phyloP scores from a whole-genome alignment of 2,329 filamentous ascomycete species.

The Ascochyta viciae-villosae region DNA sequence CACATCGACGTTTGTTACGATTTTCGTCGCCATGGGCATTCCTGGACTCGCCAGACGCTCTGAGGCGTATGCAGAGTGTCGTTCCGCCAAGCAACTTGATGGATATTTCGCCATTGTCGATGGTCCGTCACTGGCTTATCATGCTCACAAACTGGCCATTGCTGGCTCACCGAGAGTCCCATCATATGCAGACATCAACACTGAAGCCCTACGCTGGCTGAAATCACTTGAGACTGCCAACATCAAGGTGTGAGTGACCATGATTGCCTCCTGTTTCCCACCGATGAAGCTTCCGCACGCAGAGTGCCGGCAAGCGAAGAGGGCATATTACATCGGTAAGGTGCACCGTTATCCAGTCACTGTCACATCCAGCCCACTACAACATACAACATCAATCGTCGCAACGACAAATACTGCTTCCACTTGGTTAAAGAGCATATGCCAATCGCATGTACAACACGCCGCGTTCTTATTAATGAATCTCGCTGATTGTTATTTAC shows the following conservation, averaged over 20 bases:
- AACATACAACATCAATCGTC: neutral
- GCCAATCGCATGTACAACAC: too few species aligned
- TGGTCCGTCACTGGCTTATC: slow-evolving; percentile 79
- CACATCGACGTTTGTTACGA: slow-evolving; percentile 12
- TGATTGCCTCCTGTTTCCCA: slow-evolving; percentile 18
- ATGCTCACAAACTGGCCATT: slow-evolving; percentile 65
- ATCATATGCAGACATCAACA: slow-evolving; percentile 67
- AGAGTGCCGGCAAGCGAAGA: neutral
- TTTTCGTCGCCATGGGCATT: slow-evolving; percentile 41
- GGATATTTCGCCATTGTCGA: slow-evolving; percentile 64
- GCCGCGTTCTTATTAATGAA: too few species aligned
- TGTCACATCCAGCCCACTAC: slow-evolving; percentile 16
- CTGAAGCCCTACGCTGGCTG: slow-evolving; percentile 64
- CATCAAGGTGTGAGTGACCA: slow-evolving; percentile 66
- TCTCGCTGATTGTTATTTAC: slow-evolving; percentile 1
- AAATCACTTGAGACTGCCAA: slow-evolving; percentile 62
- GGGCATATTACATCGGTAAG: slow-evolving; percentile 15
- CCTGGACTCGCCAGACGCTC: slow-evolving; percentile 41
- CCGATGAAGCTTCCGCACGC: neutral
- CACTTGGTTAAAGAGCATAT: neutral
- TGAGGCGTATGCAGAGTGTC: slow-evolving; percentile 40
- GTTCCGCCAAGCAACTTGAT: slow-evolving; percentile 28
- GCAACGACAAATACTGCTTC: neutral
- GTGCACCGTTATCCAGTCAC: slow-evolving; percentile 9
- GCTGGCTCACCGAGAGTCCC: slow-evolving; percentile 31